phyloP scores from a whole-genome alignment of 2,329 filamentous ascomycete species.

The Pezicula rhizophila region DNA sequence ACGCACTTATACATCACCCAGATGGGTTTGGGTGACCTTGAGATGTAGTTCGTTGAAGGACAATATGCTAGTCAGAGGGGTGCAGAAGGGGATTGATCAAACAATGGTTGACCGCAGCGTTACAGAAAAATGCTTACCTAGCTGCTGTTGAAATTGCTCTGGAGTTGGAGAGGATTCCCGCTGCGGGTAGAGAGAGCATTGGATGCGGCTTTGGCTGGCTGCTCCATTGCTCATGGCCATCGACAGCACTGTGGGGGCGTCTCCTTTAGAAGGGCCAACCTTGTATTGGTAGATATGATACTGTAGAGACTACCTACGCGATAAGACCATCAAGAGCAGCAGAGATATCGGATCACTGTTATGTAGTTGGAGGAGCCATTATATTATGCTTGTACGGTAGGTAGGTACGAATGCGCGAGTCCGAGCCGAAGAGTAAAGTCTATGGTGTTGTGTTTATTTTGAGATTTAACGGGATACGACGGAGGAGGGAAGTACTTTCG shows the following conservation, averaged over 20 bases:
- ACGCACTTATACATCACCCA: no score
- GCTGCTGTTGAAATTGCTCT: conserved; percentile 26
- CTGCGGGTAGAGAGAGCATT: conserved; percentile 30
- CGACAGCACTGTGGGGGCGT: conserved; percentile 10
- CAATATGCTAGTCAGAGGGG: no score
- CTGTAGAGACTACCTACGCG: conserved; percentile 2
- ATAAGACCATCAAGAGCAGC: conserved; percentile 4
- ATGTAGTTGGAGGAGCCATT: conserved; percentile 4
- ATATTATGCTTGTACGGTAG: background rate
- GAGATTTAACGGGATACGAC: background rate
- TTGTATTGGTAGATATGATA: background rate
- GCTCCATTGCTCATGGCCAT: conserved; percentile 12
- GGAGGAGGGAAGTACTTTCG: no score
- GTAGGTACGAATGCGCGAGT: background rate
- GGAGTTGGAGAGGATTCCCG: conserved; percentile 28
- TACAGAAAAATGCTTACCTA: conserved; percentile 5
- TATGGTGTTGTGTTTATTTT: background rate
- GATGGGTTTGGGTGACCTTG: no score
- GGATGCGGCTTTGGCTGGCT: conserved; percentile 21
- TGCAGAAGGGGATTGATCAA: background rate
- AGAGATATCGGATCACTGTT: conserved; percentile 4
- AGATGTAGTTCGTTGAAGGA: no score
- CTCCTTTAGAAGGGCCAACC: background rate
- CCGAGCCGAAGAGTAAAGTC: background rate
- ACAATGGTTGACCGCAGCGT: background rate